Evolutionary conservation across 768 basidiomycete genomes (phyloP), one percentile per base, ranked within the genome.

Genomic region (Lactarius sanguifluus): DNA sequence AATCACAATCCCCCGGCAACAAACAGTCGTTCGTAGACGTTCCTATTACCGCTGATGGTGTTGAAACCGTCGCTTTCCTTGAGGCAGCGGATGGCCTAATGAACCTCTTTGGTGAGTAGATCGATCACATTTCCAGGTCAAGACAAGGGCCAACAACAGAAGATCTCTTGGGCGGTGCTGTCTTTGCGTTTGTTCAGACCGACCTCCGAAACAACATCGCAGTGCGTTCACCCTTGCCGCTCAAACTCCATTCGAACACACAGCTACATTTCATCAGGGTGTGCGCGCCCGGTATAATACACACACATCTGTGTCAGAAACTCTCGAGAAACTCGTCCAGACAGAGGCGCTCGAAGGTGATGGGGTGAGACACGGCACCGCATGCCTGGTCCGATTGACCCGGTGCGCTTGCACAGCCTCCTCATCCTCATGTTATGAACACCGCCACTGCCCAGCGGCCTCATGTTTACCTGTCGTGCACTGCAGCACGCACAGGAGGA

Each of bases 61-160:
- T 98, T 59, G 87, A 94, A 73, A 93, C 94, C 0, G 73, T 79
- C 23, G 76, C 82, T 15, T 98, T 98, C 80, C 81, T 94, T 56
- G 89, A 92, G 73, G 96, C 96, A 1, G 86, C 93, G 23, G 93
- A 96, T 76, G 95, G 92, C 20, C 82, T 98, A 32, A 81, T 89
- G 18, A 79, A 83, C 62, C 79, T 91, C 79, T 91, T 91, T 73
- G 88, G 90, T 88, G 68, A 65, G 83, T 65, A 13, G 59, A 66
- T 50, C 63, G 67, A 64, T 62, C 59, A 47, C 32, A 59, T 23
- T 34, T n/a, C 5, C 50, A 18, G 30, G 8, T 30, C 20, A 20
- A 56, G 10, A 5, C 32, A 25, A 32, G 45, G 30, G 18, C 30
- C 18, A 40, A 25, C 18, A 18, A 12, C 61, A 56, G 32, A 30